phyloP scores from a whole-genome alignment of 352 stramenopile species.

The Globisporangium yorkense region DNA sequence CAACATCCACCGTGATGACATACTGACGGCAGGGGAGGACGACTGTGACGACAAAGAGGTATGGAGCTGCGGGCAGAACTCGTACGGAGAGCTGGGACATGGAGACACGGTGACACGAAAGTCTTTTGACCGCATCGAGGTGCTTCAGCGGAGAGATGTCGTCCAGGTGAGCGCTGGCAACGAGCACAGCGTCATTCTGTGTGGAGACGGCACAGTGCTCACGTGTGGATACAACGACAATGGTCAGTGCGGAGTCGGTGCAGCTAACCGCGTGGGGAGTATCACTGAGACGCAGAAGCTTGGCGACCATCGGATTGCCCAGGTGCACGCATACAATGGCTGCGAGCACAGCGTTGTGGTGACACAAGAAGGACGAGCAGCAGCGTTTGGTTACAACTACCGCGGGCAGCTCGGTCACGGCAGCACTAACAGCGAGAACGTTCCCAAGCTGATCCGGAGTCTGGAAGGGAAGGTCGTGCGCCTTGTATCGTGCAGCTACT shows the following conservation, averaged over 20 bases:
- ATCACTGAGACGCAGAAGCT: conserved; percentile 75
- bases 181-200: conserved; percentile 88
- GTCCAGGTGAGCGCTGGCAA: conserved; percentile 88
- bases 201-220: conserved; percentile 65
- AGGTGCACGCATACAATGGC: conserved; percentile 92
- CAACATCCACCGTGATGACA: neutral
- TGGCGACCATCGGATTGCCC: conserved; percentile 32
- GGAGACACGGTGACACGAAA: conserved; percentile 87
- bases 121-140: conserved; percentile 68
- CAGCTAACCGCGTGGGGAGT: conserved; percentile 66
- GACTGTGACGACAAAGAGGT: conserved; percentile 76
- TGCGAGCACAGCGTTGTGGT: conserved; percentile 91
- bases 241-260: conserved; percentile 88
- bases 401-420: conserved; percentile 89
- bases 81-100: conserved; percentile 90
- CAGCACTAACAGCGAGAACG: conserved; percentile 78
- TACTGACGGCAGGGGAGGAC: conserved; percentile 16
- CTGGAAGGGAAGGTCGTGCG: conserved; percentile 61
- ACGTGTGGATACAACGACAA: conserved; percentile 94
- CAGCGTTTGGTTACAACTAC: conserved; percentile 92
- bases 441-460: conserved; percentile 75
- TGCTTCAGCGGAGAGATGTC: conserved; percentile 71
- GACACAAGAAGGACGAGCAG: conserved; percentile 63
- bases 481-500: conserved; percentile 91
- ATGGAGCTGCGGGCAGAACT: conserved; percentile 94